phyloP scores from a whole-genome alignment of 139 green algal species.

The Chlamydomonas sphaeroides region DNA sequence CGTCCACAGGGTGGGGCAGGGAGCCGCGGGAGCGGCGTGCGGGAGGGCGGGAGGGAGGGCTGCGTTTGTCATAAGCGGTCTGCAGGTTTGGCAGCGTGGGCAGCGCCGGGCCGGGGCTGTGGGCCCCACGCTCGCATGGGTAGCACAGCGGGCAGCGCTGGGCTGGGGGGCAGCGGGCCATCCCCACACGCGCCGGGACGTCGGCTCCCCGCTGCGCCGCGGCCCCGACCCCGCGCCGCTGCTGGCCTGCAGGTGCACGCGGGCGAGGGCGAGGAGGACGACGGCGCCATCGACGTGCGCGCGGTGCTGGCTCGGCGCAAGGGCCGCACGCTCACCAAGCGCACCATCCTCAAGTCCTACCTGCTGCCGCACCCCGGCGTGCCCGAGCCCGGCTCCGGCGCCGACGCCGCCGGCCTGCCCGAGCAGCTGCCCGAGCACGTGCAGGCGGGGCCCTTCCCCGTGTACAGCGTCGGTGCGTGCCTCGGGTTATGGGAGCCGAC shows the following conservation, averaged over 20 bases:
- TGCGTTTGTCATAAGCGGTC: too few species aligned
- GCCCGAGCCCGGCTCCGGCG: background rate
- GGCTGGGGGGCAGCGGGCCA: too few species aligned
- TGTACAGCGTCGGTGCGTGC: slow-evolving; percentile 51
- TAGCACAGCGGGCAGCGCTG: too few species aligned
- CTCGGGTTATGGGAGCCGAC: too few species aligned
- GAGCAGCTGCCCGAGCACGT: background rate
- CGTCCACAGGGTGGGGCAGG: slow-evolving; percentile 36
- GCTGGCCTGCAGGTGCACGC: too few species aligned
- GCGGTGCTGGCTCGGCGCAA: slow-evolving; percentile 74
- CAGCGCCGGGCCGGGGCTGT: too few species aligned
- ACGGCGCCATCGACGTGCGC: slow-evolving; percentile 50
- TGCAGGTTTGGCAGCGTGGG: too few species aligned
- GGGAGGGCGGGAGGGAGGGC: background rate
- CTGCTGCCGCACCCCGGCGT: slow-evolving; percentile 16
- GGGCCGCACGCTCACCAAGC: slow-evolving; percentile 75
- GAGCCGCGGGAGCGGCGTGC: background rate
- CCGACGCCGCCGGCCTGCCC: background rate
- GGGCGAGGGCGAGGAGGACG: background rate
- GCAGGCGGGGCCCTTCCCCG: slow-evolving; percentile 43
- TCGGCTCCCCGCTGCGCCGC: too few species aligned
- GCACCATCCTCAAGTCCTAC: slow-evolving; percentile 92
- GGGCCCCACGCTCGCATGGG: too few species aligned
- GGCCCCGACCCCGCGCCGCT: too few species aligned
- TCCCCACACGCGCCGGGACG: too few species aligned